Percentiles rank a stretch among this genome's conserved stretches.
Conservation (phyloP, 441 rosid genomes). For the Hypseocharis bilobata region DNA sequence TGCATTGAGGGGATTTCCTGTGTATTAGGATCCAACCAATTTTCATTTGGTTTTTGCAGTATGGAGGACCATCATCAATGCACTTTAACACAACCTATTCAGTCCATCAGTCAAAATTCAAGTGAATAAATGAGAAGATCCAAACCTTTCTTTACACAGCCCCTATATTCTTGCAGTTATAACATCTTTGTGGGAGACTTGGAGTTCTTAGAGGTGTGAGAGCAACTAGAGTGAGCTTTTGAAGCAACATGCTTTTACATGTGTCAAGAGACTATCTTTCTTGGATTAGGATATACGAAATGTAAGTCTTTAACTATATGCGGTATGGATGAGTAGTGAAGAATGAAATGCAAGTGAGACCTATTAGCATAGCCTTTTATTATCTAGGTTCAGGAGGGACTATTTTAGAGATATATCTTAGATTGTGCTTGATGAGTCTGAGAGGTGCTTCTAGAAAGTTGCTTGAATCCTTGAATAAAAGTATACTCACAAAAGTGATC, state of each 20-base stretch:
- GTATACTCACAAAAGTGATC: background rate
- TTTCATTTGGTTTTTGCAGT: background rate
- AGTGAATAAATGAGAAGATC: too few species aligned
- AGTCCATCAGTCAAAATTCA: too few species aligned
- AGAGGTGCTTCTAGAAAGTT: background rate
- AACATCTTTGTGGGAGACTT: too few species aligned
- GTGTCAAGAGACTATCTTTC: background rate
- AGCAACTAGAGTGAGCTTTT: too few species aligned
- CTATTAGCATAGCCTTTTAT: background rate
- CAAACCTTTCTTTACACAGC: too few species aligned
- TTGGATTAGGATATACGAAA: constrained; percentile 10
- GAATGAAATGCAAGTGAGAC: background rate
- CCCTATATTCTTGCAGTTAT: too few species aligned
- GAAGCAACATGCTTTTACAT: too few species aligned
- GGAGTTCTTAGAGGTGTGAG: too few species aligned
- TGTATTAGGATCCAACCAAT: background rate
- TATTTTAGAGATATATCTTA: background rate
- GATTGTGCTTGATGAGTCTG: background rate
- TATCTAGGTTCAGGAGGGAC: background rate
- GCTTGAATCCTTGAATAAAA: background rate
- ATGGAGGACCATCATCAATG: background rate
- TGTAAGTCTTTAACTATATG: too few species aligned
- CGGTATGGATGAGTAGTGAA: background rate
- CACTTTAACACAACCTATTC: too few species aligned
- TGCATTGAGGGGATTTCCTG: background rate